Conservation (phyloP, 108 stramenopile species). For the Mediolabrus comicus region DNA sequence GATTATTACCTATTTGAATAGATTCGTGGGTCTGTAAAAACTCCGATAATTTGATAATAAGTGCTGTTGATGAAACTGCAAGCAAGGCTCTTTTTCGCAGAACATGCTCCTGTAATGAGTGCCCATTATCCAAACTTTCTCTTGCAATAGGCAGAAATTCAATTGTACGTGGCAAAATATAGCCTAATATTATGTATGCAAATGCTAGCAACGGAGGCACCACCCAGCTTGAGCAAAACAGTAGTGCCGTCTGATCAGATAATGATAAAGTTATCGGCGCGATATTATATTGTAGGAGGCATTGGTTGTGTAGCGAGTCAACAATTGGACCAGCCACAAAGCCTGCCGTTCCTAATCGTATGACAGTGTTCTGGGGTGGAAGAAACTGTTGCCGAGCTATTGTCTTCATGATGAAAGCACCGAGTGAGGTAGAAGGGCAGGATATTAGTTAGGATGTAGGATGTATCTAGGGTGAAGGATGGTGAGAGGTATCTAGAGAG, state of each 20-base stretch:
- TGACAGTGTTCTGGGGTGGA: conserved; percentile 25
- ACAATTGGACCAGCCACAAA: conserved; percentile 71
- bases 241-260: conserved; percentile 5
- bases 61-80: conserved; percentile 70
- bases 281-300: conserved; percentile 66
- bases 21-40: conserved; percentile 54
- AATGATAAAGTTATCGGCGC: conserved; percentile 51
- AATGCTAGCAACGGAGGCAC: conserved; percentile 81
- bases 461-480: no score
- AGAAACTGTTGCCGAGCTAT: conserved; percentile 19
- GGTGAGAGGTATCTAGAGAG: no score
- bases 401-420: no score
- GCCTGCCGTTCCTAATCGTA: conserved; percentile 58
- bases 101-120: background rate
- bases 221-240: conserved; percentile 69
- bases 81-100: conserved; percentile 51
- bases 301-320: conserved; percentile 85
- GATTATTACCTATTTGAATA: conserved; percentile 32
- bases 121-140: background rate
- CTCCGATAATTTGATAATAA: conserved; percentile 81
- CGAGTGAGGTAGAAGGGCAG: no score
- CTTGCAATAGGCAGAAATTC: conserved; percentile 6
- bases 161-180: conserved; percentile 59
- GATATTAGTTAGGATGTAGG: no score
- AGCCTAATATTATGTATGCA: conserved; percentile 79